phyloP scores from a whole-genome alignment of 108 stramenopile species.

The Nitzschia sp. region DNA sequence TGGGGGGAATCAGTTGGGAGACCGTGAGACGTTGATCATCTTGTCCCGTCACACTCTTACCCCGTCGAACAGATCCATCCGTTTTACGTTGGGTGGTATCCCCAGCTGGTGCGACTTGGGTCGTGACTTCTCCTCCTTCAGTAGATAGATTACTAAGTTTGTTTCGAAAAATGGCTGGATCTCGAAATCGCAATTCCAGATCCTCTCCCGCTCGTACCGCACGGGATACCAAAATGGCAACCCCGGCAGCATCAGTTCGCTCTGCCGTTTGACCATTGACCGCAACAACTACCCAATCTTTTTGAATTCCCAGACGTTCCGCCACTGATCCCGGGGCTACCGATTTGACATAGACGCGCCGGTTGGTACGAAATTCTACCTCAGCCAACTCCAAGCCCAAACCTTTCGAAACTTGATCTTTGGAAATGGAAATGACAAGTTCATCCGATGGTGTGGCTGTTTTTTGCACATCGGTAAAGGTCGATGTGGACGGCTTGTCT shows the following conservation, averaged over 20 bases:
- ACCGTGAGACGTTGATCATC: constrained; percentile 73
- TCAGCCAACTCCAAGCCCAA: constrained; percentile 77
- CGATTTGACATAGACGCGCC: constrained; percentile 74
- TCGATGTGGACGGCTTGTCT: constrained; percentile 15
- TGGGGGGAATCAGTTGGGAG: constrained; percentile 72
- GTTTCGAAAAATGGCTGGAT: constrained; percentile 59
- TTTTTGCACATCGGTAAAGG: neutral
- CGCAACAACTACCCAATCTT: constrained; percentile 64
- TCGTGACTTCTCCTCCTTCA: constrained; percentile 42
- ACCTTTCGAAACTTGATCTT: constrained; percentile 48
- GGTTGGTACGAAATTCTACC: constrained; percentile 71
- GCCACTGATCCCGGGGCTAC: constrained; percentile 67
- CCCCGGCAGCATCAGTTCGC: constrained; percentile 71
- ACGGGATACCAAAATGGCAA: constrained; percentile 59
- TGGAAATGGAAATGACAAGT: constrained; percentile 51
- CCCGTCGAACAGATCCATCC: constrained; percentile 57
- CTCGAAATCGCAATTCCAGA: constrained; percentile 64
- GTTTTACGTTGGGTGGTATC: constrained; percentile 72
- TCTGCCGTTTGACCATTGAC: constrained; percentile 56
- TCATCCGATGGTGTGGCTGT: constrained; percentile 26
- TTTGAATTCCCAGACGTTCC: constrained; percentile 54
- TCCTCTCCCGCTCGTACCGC: constrained; percentile 35
- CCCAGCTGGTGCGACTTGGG: constrained; percentile 79
- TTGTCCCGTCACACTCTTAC: constrained; percentile 47
- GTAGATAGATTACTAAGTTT: constrained; percentile 36